These are phyloP conservation scores for Mycosphaerella arachidis DNA, from an alignment of 2,329 filamentous ascomycete genomes.

Conservation along the genomic window DNA sequence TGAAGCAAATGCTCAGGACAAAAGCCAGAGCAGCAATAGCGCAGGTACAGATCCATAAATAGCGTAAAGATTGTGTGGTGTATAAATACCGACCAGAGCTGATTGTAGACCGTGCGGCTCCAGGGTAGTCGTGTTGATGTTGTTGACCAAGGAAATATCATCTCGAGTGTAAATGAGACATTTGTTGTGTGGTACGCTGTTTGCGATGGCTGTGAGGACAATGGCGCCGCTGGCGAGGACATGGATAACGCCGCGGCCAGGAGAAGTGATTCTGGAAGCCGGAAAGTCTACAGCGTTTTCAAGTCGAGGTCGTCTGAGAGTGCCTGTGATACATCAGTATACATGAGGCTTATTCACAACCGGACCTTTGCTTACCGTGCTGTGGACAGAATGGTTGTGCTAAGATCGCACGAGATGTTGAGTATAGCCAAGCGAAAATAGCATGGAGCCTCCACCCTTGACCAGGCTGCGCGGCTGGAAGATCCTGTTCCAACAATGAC, in stretches of 20 bases:
- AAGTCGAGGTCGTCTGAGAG: conserved; percentile 8
- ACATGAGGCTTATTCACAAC: too few species aligned
- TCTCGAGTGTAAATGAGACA: neutral
- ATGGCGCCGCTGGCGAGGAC: conserved; percentile 64
- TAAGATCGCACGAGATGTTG: conserved; percentile 9
- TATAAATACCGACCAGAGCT: neutral
- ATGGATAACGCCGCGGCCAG: conserved; percentile 44
- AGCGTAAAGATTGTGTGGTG: neutral
- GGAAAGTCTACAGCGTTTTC: conserved; percentile 28
- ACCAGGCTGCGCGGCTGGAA: neutral
- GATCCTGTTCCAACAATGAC: neutral
- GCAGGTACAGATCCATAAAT: conserved; percentile 5
- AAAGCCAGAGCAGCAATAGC: neutral
- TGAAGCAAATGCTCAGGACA: conserved; percentile 2
- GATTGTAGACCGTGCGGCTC: neutral
- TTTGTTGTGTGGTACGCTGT: neutral
- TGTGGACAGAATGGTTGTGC: conserved; percentile 9
- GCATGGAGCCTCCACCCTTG: conserved; percentile 4
- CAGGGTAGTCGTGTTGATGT: neutral
- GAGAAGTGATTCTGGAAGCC: conserved; percentile 39
- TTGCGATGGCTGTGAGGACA: conserved; percentile 52
- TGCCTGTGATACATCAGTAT: neutral
- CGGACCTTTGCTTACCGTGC: conserved; percentile 5
- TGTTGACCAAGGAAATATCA: neutral
- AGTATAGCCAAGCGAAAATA: conserved; percentile 11